phyloP scores from a whole-genome alignment of 208 protist species.

The Acanthamoeba polyphaga region DNA sequence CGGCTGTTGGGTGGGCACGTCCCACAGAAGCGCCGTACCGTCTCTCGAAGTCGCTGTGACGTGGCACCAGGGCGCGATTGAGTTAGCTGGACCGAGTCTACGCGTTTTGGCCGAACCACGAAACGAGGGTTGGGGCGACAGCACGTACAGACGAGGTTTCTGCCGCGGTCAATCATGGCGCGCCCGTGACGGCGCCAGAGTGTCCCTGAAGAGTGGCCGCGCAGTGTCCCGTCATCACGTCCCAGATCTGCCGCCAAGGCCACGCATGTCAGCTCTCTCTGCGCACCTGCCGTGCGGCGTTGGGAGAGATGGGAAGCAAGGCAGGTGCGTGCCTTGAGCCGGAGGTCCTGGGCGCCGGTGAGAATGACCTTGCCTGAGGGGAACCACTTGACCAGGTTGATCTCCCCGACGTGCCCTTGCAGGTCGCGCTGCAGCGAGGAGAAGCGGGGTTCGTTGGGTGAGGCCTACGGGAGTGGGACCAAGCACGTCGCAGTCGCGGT shows the following conservation, averaged over 20 bases:
- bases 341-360: slow-evolving; percentile 4
- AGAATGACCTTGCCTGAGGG: slow-evolving; percentile 51
- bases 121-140: not conserved
- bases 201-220: slow-evolving; percentile 28
- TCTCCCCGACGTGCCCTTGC: slow-evolving; percentile 61
- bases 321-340: not conserved
- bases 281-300: too few relatives aligned
- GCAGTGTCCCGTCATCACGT: slow-evolving; percentile 40
- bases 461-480: not conserved
- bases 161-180: slow-evolving; percentile 28
- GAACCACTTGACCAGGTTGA: slow-evolving; percentile 64
- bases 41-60: slow-evolving; percentile 26
- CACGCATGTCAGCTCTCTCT: not conserved
- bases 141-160: slow-evolving; percentile 26
- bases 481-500: not conserved
- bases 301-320: not conserved
- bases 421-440: not conserved
- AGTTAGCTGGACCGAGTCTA: not conserved
- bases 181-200: not conserved
- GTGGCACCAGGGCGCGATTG: not conserved
- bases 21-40: slow-evolving; percentile 26
- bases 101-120: not conserved
- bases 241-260: not conserved
- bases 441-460: not conserved
- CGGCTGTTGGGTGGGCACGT: slow-evolving; percentile 29